Conservation (phyloP, 345 rosid genomes). For the Eucalyptus camaldulensis region DNA sequence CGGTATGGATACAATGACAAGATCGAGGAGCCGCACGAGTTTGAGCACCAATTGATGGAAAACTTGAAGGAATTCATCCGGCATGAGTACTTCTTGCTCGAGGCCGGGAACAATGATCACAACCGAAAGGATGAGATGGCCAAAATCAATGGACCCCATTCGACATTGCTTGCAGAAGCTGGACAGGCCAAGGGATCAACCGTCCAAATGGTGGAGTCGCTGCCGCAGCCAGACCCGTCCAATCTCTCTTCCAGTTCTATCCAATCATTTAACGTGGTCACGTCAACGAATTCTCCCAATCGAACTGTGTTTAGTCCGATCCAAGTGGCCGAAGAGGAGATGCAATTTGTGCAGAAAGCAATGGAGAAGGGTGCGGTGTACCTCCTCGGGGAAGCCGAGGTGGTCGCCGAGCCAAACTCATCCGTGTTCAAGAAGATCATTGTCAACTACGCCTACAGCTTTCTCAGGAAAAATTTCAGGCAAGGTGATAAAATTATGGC, state of each 20-base stretch:
- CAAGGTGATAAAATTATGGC: slow-evolving; percentile 41
- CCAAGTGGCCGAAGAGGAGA: slow-evolving; percentile 56
- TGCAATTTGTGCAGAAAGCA: slow-evolving; percentile 45
- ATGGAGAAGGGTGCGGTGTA: slow-evolving; percentile 61
- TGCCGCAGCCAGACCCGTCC: slow-evolving; percentile 20
- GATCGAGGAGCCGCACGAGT: slow-evolving; percentile 65
- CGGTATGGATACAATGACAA: slow-evolving; percentile 72
- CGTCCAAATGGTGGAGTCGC: not conserved
- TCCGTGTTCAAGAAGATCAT: slow-evolving; percentile 48
- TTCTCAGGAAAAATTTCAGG: slow-evolving; percentile 62
- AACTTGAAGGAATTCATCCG: slow-evolving; percentile 89
- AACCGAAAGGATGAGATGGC: slow-evolving; percentile 5
- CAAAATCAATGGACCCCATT: slow-evolving; percentile 3
- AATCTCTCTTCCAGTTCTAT: slow-evolving; percentile 28
- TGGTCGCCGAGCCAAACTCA: slow-evolving; percentile 35
- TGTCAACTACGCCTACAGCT: slow-evolving; percentile 39
- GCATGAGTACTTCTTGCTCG: slow-evolving; percentile 18
- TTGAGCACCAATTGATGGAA: slow-evolving; percentile 81
- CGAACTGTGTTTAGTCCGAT: slow-evolving; percentile 4
- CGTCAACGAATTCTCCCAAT: not conserved
- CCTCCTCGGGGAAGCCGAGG: slow-evolving; percentile 63
- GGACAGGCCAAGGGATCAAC: not conserved
- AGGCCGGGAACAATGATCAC: slow-evolving; percentile 20
- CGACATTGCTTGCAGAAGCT: not conserved
- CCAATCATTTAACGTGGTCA: not conserved